Conservation (phyloP, 768 basidiomycete genomes). For the Tylopilus sp. region DNA sequence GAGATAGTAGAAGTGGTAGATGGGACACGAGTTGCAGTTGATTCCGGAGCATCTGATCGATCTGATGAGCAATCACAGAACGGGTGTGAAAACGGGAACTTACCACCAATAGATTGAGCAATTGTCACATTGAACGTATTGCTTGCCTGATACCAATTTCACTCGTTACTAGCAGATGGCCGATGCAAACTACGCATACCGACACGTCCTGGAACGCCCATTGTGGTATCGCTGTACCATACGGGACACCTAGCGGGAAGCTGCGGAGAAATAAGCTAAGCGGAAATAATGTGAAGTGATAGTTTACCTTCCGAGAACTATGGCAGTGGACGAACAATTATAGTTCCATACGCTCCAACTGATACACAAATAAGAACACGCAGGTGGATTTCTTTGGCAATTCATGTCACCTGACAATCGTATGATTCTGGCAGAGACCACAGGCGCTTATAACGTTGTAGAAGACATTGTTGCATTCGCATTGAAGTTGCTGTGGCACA, state of each 20-base stretch:
- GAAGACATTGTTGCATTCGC: conserved; percentile 54
- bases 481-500: conserved; percentile 25
- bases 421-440: no score
- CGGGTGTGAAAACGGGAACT: background rate
- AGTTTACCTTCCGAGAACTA: conserved; percentile 29
- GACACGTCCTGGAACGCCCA: conserved; percentile 28
- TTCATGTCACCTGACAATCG: no score
- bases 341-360: conserved; percentile 60
- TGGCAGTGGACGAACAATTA: no score
- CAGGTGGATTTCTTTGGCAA: background rate
- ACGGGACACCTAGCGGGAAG: conserved; percentile 45
- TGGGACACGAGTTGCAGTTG: conserved; percentile 14
- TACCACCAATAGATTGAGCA: background rate
- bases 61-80: background rate
- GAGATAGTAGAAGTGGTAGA: conserved; percentile 13
- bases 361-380: background rate
- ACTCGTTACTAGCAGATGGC: background rate
- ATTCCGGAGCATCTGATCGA: background rate
- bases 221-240: conserved; percentile 31
- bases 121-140: background rate
- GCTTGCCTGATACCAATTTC: background rate
- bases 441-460: conserved; percentile 57
- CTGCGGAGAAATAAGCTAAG: conserved; percentile 25
- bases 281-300: background rate
- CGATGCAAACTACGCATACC: conserved; percentile 27